Percentiles rank a stretch among this genome's conserved stretches.
These are phyloP conservation scores for Prototheca stagnorum DNA, from an alignment of 163 green algal genomes.

Conservation along the genomic window DNA sequence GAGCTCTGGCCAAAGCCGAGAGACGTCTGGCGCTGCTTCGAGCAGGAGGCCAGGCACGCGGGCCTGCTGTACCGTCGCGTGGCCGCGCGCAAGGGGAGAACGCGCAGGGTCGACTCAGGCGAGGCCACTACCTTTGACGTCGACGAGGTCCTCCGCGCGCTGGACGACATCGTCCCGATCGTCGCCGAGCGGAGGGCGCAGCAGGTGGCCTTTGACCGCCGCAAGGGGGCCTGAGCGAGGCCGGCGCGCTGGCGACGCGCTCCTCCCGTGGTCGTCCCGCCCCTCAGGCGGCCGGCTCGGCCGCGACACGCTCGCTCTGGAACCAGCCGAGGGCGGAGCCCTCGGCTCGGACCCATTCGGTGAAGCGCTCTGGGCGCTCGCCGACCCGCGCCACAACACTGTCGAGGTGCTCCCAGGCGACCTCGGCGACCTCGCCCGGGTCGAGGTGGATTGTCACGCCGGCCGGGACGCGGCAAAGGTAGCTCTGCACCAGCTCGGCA, in stretches of 20 bases:
- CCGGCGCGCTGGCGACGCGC: neutral
- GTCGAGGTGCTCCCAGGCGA: neutral
- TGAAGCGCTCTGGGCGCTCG: neutral
- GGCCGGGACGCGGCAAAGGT: constrained; percentile 3
- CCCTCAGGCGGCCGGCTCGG: too few relatives aligned
- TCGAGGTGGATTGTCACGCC: neutral
- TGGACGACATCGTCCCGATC: neutral
- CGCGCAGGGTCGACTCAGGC: neutral
- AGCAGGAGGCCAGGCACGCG: constrained; percentile 17
- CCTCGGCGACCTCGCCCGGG: constrained; percentile 5
- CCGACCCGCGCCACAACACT: neutral
- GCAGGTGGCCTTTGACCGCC: too few relatives aligned
- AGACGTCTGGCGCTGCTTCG: constrained; percentile 12
- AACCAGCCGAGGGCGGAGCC: neutral
- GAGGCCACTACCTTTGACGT: neutral
- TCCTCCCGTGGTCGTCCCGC: neutral
- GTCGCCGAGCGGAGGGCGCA: too few relatives aligned
- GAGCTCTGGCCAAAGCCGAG: constrained; percentile 23
- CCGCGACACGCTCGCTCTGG: neutral
- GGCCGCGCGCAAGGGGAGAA: neutral
- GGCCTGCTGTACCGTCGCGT: constrained; percentile 10
- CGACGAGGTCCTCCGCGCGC: neutral
- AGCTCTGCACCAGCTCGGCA: constrained; percentile 48
- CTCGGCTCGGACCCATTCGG: neutral
- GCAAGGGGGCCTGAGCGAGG: neutral